phyloP scores from a whole-genome alignment of 2,329 filamentous ascomycete species.

The Ilyonectria mors-panacis region DNA sequence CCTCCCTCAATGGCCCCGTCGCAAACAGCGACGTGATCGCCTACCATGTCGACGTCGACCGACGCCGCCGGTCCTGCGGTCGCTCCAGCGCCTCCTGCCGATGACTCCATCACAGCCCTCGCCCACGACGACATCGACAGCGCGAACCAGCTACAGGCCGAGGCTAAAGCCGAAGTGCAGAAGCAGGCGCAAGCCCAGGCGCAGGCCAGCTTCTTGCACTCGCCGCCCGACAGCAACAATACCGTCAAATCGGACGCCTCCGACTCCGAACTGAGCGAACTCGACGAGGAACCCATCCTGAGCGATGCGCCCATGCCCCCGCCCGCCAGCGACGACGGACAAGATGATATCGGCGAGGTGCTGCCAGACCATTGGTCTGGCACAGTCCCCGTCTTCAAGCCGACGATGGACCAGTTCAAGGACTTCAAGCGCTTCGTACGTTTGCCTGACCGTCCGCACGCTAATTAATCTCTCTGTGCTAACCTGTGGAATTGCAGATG shows the following conservation, averaged over 20 bases:
- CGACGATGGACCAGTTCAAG: conserved; percentile 94
- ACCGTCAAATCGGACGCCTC: conserved; percentile 71
- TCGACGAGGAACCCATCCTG: conserved; percentile 68
- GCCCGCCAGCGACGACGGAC: conserved; percentile 44
- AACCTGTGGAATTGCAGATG: conserved; percentile 64
- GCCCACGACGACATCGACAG: conserved; percentile 50
- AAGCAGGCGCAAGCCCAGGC: conserved; percentile 21
- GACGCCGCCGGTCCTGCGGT: conserved; percentile 69
- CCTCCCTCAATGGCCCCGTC: conserved; percentile 53
- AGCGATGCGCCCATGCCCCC: conserved; percentile 51
- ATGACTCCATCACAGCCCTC: conserved; percentile 45
- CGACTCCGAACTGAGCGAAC: conserved; percentile 77
- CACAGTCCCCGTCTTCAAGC: conserved; percentile 93
- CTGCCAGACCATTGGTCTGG: conserved; percentile 92
- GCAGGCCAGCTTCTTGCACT: conserved; percentile 67
- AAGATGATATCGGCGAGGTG: conserved; percentile 81
- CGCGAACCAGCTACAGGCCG: conserved; percentile 55
- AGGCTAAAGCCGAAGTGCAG: conserved; percentile 27
- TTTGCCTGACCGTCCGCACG: conserved; percentile 34
- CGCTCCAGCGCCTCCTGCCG: conserved; percentile 55
- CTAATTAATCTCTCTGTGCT: conserved; percentile 37
- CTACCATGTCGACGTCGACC: conserved; percentile 66
- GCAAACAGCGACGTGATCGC: conserved; percentile 55
- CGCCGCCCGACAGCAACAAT: conserved; percentile 76
- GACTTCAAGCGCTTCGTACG: conserved; percentile 92